Conservation (phyloP, 768 basidiomycete species). For the Sporobolomyces phaffii region DNA sequence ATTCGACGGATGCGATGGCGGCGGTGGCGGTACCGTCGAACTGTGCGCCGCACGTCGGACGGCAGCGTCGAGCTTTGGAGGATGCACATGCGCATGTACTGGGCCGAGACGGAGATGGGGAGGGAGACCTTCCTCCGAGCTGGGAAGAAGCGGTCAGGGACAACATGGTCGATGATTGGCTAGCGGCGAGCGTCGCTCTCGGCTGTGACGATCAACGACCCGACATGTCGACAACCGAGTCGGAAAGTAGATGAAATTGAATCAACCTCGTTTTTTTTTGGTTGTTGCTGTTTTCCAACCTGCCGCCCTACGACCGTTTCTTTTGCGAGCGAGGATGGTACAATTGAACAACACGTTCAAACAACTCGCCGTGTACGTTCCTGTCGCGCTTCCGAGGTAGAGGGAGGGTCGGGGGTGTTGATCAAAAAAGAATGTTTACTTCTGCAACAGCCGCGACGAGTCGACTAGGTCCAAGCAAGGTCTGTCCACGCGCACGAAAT, state of each 20-base stretch:
- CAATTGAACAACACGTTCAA: slow-evolving; percentile 16
- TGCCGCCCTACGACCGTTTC: neutral
- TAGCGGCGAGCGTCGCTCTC: neutral
- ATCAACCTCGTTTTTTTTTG: neutral
- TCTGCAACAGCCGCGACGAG: neutral
- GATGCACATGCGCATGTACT: too few relatives aligned
- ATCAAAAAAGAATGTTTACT: neutral
- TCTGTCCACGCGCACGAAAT: neutral
- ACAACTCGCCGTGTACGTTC: neutral
- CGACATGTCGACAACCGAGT: too few relatives aligned
- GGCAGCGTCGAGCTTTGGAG: neutral
- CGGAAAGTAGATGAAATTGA: too few relatives aligned
- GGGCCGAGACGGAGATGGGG: neutral
- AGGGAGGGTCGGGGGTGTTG: neutral
- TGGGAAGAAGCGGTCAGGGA: slow-evolving; percentile 6
- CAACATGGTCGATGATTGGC: slow-evolving; percentile 12
- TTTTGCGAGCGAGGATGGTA: slow-evolving; percentile 7
- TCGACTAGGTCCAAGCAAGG: neutral
- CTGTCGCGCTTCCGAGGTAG: neutral
- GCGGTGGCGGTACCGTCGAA: too few relatives aligned
- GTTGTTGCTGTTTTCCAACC: neutral
- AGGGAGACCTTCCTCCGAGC: neutral
- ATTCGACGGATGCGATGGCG: neutral
- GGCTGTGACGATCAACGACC: neutral
- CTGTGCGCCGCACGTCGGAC: too few relatives aligned